Evolutionary conservation across 352 stramenopile genomes (phyloP).

Genomic region (Phytophthora kernoviae): DNA sequence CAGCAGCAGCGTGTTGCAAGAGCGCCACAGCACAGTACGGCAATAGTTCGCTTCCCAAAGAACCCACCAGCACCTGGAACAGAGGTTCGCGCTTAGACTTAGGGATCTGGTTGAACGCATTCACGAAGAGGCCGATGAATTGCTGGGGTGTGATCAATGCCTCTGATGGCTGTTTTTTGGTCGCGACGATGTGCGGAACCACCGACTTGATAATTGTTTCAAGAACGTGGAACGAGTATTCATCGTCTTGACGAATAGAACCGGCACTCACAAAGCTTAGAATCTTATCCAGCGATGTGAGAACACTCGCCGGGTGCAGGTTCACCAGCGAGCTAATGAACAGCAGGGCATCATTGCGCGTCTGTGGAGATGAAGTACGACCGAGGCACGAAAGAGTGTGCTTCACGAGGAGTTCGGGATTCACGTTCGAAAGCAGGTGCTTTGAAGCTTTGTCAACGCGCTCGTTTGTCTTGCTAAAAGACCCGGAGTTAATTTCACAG

Average conservation of each 20-base stretch:
- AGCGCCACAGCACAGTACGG: conserved; percentile 64
- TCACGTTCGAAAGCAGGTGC: conserved; percentile 20
- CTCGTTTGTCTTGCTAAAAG: conserved; percentile 12
- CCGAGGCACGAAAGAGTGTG: conserved; percentile 73
- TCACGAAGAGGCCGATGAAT: conserved; percentile 80
- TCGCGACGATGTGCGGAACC: conserved; percentile 72
- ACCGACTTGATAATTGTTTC: conserved; percentile 84
- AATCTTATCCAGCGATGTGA: conserved; percentile 81
- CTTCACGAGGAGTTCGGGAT: conserved; percentile 79
- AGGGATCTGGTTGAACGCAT: conserved; percentile 74
- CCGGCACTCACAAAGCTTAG: conserved; percentile 63
- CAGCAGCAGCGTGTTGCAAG: conserved; percentile 42
- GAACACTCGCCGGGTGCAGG: conserved; percentile 71
- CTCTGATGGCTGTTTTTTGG: conserved; percentile 13
- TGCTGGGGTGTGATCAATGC: conserved; percentile 65
- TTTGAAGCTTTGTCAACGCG: conserved; percentile 24
- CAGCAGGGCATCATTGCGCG: conserved; percentile 80
- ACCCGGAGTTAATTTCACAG: conserved; percentile 43
- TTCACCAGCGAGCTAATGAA: conserved; percentile 85
- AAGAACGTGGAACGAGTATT: conserved; percentile 89
- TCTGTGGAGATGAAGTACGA: conserved; percentile 72
- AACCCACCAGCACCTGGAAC: conserved; percentile 68
- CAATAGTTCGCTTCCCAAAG: conserved; percentile 55
- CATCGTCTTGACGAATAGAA: conserved; percentile 76
- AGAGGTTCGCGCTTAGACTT: conserved; percentile 56